Conservation (phyloP, 2,329 filamentous ascomycete species). For the Fusarium euwallaceae region DNA sequence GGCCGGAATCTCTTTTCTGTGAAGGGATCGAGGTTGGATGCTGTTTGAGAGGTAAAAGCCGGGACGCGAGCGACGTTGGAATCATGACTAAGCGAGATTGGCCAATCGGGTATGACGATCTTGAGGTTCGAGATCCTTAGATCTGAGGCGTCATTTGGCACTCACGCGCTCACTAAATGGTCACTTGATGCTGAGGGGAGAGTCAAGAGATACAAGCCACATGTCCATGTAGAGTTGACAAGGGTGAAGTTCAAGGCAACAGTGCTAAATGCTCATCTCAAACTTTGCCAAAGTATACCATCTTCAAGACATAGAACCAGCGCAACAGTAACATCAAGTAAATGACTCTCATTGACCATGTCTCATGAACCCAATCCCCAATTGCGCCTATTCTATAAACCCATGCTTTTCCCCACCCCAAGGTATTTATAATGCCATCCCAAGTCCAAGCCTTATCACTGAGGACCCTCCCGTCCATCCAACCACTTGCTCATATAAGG, state of each 20-base stretch:
- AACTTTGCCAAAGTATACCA: neutral
- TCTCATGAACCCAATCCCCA: slow-evolving; percentile 31
- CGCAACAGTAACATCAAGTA: neutral
- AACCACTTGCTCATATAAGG: slow-evolving; percentile 83
- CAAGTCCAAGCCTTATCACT: slow-evolving; percentile 22
- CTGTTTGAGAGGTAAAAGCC: slow-evolving; percentile 4
- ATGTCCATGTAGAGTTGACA: neutral
- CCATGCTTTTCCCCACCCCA: slow-evolving; percentile 24
- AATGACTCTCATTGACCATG: slow-evolving; percentile 2
- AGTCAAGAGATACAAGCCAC: neutral
- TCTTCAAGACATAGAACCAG: neutral
- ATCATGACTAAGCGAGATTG: slow-evolving; percentile 39
- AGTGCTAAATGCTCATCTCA: neutral
- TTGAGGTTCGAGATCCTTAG: slow-evolving; percentile 17
- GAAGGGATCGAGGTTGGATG: neutral
- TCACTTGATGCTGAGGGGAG: neutral
- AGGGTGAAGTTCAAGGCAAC: neutral
- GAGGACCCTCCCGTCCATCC: slow-evolving; percentile 56
- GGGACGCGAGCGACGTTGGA: slow-evolving; percentile 14
- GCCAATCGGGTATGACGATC: slow-evolving; percentile 34
- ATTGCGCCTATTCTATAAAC: slow-evolving; percentile 42
- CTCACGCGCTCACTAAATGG: neutral
- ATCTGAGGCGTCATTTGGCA: slow-evolving; percentile 28
- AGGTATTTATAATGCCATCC: slow-evolving; percentile 29
- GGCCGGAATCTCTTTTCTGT: slow-evolving; percentile 4